Percentiles rank a stretch among this genome's conserved stretches.
Evolutionary conservation across 208 protist species (phyloP).

Genomic region (Angomonas deanei): DNA sequence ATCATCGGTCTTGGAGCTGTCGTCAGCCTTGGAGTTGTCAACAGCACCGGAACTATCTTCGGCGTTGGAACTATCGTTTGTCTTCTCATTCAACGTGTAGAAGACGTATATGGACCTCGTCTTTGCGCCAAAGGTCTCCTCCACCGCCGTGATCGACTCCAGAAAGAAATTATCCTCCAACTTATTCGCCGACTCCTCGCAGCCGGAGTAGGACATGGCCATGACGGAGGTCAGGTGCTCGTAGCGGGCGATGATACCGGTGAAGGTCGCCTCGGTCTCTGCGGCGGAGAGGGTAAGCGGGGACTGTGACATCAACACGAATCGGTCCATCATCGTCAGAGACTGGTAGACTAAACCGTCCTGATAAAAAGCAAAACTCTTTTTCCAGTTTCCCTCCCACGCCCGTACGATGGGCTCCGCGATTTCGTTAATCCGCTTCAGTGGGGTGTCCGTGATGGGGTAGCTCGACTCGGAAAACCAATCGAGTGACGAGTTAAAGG

Average conservation of each 20-base stretch:
- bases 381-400: conserved; percentile 12
- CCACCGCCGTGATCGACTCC: conserved; percentile 21
- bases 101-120: conserved; percentile 32
- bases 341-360: conserved; percentile 50
- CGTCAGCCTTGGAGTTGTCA: conserved; percentile 1
- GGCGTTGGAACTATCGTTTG: not conserved
- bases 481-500: conserved; percentile 24
- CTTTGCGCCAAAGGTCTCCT: conserved; percentile 21
- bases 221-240: conserved; percentile 16
- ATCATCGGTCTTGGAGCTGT: conserved; percentile 1
- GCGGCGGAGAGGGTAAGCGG: conserved; percentile 40
- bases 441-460: conserved; percentile 18
- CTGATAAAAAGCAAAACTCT: conserved; percentile 34
- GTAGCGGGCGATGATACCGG: conserved; percentile 24
- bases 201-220: conserved; percentile 16
- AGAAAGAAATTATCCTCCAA: conserved; percentile 21
- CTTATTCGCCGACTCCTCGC: conserved; percentile 17
- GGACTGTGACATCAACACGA: conserved; percentile 33
- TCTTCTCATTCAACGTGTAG: conserved; percentile 16
- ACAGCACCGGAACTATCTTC: not conserved
- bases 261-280: conserved; percentile 29
- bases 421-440: conserved; percentile 27
- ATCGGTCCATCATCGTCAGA: conserved; percentile 49
- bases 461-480: conserved; percentile 17
- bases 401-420: conserved; percentile 19